phyloP scores from a whole-genome alignment of 2,329 filamentous ascomycete species.

The Colletotrichum trifolii region DNA sequence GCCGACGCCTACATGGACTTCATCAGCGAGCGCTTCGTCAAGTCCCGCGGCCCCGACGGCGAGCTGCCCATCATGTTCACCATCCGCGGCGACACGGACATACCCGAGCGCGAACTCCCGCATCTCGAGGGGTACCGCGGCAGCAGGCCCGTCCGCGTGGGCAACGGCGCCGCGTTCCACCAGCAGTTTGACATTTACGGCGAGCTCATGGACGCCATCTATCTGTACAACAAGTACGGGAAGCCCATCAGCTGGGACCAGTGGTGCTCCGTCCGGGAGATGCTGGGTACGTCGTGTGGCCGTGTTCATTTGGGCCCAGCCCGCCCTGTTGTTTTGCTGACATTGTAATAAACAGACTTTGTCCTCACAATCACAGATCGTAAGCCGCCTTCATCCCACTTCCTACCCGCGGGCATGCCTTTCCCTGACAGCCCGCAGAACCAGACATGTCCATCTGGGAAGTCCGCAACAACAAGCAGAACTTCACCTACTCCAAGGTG shows the following conservation, averaged over 20 bases:
- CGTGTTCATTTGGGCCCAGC: not conserved
- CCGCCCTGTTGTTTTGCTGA: not conserved
- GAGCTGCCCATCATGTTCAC: conserved; percentile 85
- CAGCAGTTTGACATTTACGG: conserved; percentile 85
- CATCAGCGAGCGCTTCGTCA: conserved; percentile 76
- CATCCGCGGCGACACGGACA: conserved; percentile 79
- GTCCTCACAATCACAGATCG: conserved; percentile 74
- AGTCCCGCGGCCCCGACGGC: conserved; percentile 68
- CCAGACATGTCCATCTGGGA: conserved; percentile 89
- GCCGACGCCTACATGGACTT: conserved; percentile 84
- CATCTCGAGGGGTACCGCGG: conserved; percentile 80
- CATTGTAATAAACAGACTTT: conserved; percentile 62
- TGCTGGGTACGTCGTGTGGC: conserved; percentile 60
- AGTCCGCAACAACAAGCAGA: conserved; percentile 78
- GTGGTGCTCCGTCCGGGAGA: conserved; percentile 76
- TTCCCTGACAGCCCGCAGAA: conserved; percentile 49
- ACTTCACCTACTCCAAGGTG: conserved; percentile 84
- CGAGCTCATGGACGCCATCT: conserved; percentile 81
- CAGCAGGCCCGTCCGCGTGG: conserved; percentile 79
- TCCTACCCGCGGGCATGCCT: not conserved
- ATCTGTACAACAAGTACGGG: conserved; percentile 83
- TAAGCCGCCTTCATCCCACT: conserved; percentile 42
- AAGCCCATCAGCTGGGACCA: conserved; percentile 82
- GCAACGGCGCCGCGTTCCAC: conserved; percentile 81
- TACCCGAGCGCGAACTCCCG: conserved; percentile 74